These are phyloP conservation scores for Scenedesmus sp. DNA, from an alignment of 163 green algal genomes.

Conservation along the genomic window DNA sequence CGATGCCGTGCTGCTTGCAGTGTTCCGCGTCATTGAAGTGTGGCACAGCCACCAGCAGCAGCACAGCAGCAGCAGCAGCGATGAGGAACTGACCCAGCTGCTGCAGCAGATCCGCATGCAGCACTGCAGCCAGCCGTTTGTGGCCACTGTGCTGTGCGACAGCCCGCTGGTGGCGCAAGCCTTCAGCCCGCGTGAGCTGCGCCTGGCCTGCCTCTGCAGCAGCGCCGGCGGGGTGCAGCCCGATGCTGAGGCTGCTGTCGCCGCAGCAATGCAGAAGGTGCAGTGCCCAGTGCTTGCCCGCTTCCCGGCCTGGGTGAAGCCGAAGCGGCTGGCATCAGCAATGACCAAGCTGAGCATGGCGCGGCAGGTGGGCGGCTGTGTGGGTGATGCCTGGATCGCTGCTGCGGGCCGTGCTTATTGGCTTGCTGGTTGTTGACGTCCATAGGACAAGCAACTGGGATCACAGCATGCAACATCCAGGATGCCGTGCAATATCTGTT, in stretches of 20 bases:
- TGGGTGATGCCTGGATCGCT: not conserved
- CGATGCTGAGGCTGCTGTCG: not conserved
- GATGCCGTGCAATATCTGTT: no score
- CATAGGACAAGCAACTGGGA: no score
- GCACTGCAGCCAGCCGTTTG: not conserved
- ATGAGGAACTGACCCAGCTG: not conserved
- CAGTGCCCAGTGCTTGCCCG: not conserved
- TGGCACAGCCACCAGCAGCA: not conserved
- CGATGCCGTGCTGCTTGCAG: not conserved
- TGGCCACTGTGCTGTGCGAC: not conserved
- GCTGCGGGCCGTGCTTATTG: no score
- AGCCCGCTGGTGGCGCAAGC: not conserved
- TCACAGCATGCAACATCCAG: no score
- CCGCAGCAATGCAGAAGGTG: not conserved
- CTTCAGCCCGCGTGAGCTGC: not conserved
- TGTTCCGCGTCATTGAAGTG: not conserved
- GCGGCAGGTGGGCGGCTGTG: not conserved
- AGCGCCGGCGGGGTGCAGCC: not conserved
- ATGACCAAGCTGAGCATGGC: not conserved
- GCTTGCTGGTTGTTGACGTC: no score
- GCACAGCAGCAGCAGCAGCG: not conserved
- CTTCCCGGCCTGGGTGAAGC: not conserved
- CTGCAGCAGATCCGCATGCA: not conserved
- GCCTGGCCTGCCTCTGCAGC: not conserved
- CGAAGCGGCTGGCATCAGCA: not conserved